A percentile compares a stretch with the other conserved stretches of the same genome.
These are phyloP conservation scores for Scutellaria barbata DNA, from an alignment of 257 asterid species.

Conservation along the genomic window DNA sequence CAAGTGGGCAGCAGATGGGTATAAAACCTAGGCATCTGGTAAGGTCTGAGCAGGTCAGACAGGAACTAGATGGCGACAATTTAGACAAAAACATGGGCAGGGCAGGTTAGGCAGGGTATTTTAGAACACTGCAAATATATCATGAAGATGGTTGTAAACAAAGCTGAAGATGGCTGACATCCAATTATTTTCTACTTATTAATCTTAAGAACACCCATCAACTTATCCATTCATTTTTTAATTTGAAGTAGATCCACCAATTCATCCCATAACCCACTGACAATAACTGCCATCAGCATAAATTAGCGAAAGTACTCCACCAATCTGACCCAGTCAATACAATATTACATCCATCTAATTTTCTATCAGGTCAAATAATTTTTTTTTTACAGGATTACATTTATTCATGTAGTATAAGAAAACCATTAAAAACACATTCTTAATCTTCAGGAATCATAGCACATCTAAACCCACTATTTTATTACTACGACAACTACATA, in stretches of 20 bases:
- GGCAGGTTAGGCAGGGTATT: no score
- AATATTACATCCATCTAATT: not conserved
- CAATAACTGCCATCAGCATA: not conserved
- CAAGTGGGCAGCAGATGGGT: no score
- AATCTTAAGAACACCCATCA: not conserved
- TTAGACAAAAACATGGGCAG: no score
- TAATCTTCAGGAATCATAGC: not conserved
- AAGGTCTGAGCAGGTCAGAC: no score
- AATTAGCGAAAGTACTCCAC: not conserved
- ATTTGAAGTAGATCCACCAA: not conserved
- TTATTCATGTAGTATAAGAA: not conserved
- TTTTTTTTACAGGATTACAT: not conserved
- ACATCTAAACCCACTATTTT: not conserved
- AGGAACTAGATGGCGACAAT: no score
- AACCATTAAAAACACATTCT: not conserved
- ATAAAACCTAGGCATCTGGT: no score
- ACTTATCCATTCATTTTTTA: not conserved
- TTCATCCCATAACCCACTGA: not conserved
- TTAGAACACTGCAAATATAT: no score
- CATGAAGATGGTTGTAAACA: no score
- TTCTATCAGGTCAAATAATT: not conserved
- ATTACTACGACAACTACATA: not conserved
- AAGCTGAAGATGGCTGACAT: not conserved
- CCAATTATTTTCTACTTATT: conserved; percentile 6
- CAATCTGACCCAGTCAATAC: not conserved